phyloP scores from a whole-genome alignment of 2,329 filamentous ascomycete genomes.

The Diaporthe australafricana region DNA sequence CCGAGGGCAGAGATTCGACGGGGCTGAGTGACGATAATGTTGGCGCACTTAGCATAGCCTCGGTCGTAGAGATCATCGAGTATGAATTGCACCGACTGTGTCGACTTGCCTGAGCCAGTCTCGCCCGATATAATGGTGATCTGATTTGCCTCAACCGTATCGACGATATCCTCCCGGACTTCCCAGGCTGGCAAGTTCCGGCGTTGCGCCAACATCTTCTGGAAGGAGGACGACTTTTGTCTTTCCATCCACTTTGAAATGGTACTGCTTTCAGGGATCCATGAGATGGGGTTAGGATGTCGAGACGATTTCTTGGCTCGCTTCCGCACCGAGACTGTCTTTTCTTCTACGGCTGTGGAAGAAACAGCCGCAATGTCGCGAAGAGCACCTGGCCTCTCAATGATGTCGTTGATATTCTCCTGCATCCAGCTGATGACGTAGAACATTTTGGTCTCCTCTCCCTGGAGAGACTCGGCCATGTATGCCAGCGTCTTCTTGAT shows the following conservation, averaged over 20 bases:
- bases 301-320: conserved; percentile 51
- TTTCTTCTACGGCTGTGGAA: conserved; percentile 71
- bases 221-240: conserved; percentile 73
- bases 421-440: conserved; percentile 93
- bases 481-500: conserved; percentile 81
- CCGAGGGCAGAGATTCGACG: conserved; percentile 94
- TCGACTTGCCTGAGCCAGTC: conserved; percentile 96
- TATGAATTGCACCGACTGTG: conserved; percentile 95
- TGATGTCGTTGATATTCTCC: conserved; percentile 82
- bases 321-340: conserved; percentile 43
- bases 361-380: conserved; percentile 86
- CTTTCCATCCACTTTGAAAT: conserved; percentile 77
- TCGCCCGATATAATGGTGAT: conserved; percentile 98
- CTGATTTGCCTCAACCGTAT: conserved; percentile 80
- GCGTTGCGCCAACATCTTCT: conserved; percentile 80
- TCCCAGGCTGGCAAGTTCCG: conserved; percentile 88
- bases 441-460: conserved; percentile 90
- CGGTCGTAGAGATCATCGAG: conserved; percentile 88
- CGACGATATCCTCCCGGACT: conserved; percentile 80
- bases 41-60: conserved; percentile 80
- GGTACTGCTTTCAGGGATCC: conserved; percentile 70
- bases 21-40: conserved; percentile 96
- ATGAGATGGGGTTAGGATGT: conserved; percentile 71
- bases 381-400: conserved; percentile 85
- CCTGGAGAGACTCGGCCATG: conserved; percentile 76